A percentile compares a stretch with the other conserved stretches of the same genome.
These are phyloP conservation scores for Aspergillus sp. DNA, from an alignment of 2,329 filamentous ascomycete species.

Conservation along the genomic window DNA sequence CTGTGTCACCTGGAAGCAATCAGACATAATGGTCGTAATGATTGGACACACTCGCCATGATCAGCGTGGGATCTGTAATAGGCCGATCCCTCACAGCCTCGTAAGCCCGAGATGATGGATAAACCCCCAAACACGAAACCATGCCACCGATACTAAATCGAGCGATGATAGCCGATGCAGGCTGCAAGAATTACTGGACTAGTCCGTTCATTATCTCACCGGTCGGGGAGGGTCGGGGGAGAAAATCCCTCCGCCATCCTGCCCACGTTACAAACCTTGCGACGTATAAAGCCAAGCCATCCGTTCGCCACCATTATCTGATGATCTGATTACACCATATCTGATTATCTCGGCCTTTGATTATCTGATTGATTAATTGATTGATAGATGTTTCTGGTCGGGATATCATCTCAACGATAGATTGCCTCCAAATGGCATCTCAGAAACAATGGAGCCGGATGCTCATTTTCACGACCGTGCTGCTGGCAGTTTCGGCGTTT, in stretches of 20 bases:
- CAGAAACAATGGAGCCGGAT: background rate
- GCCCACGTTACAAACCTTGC: background rate
- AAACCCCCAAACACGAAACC: background rate
- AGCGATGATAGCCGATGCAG: background rate
- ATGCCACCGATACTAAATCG: background rate
- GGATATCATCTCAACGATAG: no score
- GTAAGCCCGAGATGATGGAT: no score
- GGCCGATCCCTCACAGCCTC: no score
- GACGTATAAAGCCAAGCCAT: background rate
- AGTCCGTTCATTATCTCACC: background rate
- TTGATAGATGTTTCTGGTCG: background rate
- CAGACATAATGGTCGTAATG: no score
- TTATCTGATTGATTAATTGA: background rate
- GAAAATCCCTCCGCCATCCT: background rate
- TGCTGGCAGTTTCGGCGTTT: conserved; percentile 7
- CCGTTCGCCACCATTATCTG: background rate
- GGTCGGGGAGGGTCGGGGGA: background rate
- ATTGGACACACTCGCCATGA: no score
- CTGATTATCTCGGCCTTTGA: background rate
- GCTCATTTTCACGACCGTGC: background rate
- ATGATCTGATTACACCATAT: conserved; percentile 3
- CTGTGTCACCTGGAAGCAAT: no score
- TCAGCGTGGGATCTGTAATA: no score
- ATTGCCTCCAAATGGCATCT: background rate
- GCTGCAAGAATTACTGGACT: background rate